Conservation (phyloP, 192 early-diverging fungal genomes). For the Backusella tarrabulga region DNA sequence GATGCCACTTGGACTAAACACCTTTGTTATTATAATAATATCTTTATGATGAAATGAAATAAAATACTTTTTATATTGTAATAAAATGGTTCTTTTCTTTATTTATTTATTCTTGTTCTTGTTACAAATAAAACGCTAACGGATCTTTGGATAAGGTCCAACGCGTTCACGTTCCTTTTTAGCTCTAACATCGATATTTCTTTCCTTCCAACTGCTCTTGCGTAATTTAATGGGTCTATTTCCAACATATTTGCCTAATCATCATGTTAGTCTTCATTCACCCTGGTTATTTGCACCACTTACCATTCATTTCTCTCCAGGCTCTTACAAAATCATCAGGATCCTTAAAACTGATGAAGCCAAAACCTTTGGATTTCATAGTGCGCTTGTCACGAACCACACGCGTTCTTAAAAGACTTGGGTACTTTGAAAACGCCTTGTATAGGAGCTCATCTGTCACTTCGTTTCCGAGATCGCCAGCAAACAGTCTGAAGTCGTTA, state of each 20-base stretch:
- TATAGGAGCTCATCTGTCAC: slow-evolving; percentile 80
- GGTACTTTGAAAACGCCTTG: slow-evolving; percentile 85
- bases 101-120: background rate
- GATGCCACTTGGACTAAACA: slow-evolving; percentile 22
- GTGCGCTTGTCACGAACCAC: slow-evolving; percentile 87
- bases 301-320: slow-evolving; percentile 95
- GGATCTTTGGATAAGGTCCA: slow-evolving; percentile 34
- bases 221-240: slow-evolving; percentile 92
- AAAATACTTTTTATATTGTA: background rate
- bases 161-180: slow-evolving; percentile 43
- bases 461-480: slow-evolving; percentile 93
- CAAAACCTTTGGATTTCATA: slow-evolving; percentile 87
- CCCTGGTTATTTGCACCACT: background rate
- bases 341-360: slow-evolving; percentile 91
- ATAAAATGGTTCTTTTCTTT: background rate
- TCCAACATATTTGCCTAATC: slow-evolving; percentile 88
- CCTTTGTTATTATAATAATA: background rate
- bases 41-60: background rate
- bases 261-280: too few relatives aligned
- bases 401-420: slow-evolving; percentile 73
- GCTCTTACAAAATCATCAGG: slow-evolving; percentile 90
- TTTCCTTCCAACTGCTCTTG: slow-evolving; percentile 91
- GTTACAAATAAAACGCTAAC: background rate
- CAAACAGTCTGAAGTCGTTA: slow-evolving; percentile 92
- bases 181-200: slow-evolving; percentile 69